These are phyloP conservation scores for Citrus sinensis DNA, from an alignment of 345 rosid genomes.

Conservation along the genomic window DNA sequence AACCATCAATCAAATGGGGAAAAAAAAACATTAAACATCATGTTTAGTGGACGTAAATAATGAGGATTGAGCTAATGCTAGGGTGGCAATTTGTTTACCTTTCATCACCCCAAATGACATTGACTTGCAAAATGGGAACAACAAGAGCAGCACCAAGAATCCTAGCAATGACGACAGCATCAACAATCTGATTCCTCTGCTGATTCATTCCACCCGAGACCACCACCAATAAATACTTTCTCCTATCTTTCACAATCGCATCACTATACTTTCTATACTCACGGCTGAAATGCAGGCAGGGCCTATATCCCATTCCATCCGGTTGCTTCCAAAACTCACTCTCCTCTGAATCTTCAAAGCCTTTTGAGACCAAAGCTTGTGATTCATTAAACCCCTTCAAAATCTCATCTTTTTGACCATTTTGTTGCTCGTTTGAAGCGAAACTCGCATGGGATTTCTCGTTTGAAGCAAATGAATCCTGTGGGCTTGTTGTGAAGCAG, in stretches of 20 bases:
- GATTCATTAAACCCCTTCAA: constrained; percentile 5
- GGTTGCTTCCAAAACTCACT: constrained; percentile 94
- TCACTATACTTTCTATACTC: constrained; percentile 53
- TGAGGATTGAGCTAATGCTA: background rate
- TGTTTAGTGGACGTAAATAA: background rate
- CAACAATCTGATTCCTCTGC: constrained; percentile 99
- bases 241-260: constrained; percentile 38
- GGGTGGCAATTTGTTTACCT: constrained; percentile 39
- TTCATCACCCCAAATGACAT: constrained; percentile 99
- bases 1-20: constrained; percentile 17
- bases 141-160: constrained; percentile 94
- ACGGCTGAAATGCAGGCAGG: constrained; percentile 59
- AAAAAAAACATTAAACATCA: background rate
- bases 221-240: constrained; percentile 76
- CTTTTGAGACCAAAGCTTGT: constrained; percentile 12
- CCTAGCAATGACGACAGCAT: constrained; percentile 94
- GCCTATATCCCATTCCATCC: constrained; percentile 81
- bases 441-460: too few species aligned
- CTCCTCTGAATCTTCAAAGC: constrained; percentile 13
- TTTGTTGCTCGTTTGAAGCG: background rate
- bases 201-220: constrained; percentile 97
- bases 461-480: constrained; percentile 10
- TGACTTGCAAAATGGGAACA: constrained; percentile 91
- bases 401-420: constrained; percentile 4
- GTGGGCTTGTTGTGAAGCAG: constrained; percentile 36